phyloP scores from a whole-genome alignment of 768 basidiomycete species.

The Amanita muscaria region DNA sequence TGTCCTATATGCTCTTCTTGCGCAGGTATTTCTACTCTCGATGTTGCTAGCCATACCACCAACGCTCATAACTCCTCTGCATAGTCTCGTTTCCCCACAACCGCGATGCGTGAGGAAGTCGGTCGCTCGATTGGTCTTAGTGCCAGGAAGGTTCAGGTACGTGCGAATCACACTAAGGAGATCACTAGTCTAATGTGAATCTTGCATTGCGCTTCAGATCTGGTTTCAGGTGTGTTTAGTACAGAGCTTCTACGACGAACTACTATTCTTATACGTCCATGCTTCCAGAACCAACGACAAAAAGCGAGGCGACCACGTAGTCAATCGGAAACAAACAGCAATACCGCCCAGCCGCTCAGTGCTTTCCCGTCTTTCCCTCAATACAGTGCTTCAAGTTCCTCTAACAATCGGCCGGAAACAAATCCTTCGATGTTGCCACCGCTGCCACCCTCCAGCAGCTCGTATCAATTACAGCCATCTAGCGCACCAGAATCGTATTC shows the following conservation, averaged over 20 bases:
- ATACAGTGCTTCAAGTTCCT: constrained; percentile 14
- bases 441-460: neutral
- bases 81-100: constrained; percentile 85
- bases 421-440: neutral
- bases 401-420: constrained; percentile 3
- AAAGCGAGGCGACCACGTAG: constrained; percentile 72
- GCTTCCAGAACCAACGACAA: constrained; percentile 72
- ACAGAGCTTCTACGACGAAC: constrained; percentile 13
- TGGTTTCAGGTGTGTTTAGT: constrained; percentile 71
- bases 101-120: constrained; percentile 81
- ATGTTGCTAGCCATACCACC: neutral
- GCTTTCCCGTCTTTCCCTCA: constrained; percentile 32
- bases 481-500: constrained; percentile 19
- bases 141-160: constrained; percentile 83
- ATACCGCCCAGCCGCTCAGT: constrained; percentile 53
- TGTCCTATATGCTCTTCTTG: constrained; percentile 79
- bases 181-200: constrained; percentile 8
- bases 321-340: constrained; percentile 42
- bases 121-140: constrained; percentile 83
- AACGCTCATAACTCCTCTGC: constrained; percentile 9
- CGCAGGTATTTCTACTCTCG: constrained; percentile 47
- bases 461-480: neutral
- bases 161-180: constrained; percentile 19
- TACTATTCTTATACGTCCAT: constrained; percentile 14
- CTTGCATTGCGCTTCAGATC: constrained; percentile 41